Base-by-base conservation (phyloP, 768 basidiomycete genomes). In the Tephrocybe rancida region DNA sequence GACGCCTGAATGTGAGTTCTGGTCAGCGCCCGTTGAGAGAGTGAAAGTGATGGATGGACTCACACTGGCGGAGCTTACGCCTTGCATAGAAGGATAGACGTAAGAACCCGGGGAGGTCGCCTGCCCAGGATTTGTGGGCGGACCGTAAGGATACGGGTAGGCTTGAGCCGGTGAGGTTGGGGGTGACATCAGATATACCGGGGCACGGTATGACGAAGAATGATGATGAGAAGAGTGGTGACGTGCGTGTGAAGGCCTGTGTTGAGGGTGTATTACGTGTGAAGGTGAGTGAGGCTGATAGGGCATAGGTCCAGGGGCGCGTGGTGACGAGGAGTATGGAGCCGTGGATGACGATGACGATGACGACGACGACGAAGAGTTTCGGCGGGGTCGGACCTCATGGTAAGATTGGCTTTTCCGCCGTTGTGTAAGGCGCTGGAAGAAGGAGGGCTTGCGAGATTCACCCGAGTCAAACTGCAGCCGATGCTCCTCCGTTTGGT, bases 401-500 rank as follows among this genome's bases (percentile, higher is more conserved):
- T 50, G 39, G 10, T 18, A 38, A 10, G 54, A 54, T 16, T 47
- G 47, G 37, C 30, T 34, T 41, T 39, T 21, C 35, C 38, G 34
- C 6, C 45, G 50, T 45, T 39, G 54, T 30, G 44, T 26, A 9
- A 39, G 19, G 13, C 46, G 55, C 30, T 54, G 50, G 39, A 56
- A 29, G 35, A 50, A 43, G 11, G 57, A 56, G 8, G 51, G 48
- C 37, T 21, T 44, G 29, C 39, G 45, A 19, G 38, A 9, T 10
- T 29, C 29, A 6, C 39, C 32, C 29, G 35, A 16, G 55, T 67
- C 58, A 56, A 74, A 74, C 30, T 67, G 54, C 6, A 63, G 45
- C 37, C 74, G 61, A 57, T 72, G 67, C 24, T 66, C 66, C 55
- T 79, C 74, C 1, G 80, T 83, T 19, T 78, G 61, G 59, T 71